These are phyloP conservation scores for Aspergillus incahuasiensis DNA, from an alignment of 495 filamentous ascomycete species.

Conservation along the genomic window DNA sequence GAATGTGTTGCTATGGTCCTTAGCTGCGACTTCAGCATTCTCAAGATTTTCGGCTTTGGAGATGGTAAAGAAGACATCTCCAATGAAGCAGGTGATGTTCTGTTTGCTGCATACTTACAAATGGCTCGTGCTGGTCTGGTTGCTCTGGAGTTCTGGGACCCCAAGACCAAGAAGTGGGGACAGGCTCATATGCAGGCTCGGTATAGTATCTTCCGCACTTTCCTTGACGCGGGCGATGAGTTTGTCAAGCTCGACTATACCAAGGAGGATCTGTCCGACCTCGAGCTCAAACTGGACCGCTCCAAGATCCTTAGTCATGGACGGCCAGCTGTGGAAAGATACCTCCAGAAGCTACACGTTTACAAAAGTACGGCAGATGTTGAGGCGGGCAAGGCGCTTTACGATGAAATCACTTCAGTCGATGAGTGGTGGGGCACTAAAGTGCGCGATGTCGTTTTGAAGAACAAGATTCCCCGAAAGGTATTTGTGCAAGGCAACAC, in stretches of 20 bases:
- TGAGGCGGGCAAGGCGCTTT: slow-evolving; percentile 67
- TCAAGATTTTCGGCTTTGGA: slow-evolving; percentile 89
- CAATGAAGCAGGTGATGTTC: slow-evolving; percentile 73
- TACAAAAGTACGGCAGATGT: slow-evolving; percentile 90
- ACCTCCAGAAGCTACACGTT: slow-evolving; percentile 85
- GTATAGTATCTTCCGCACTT: slow-evolving; percentile 81
- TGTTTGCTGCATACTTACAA: slow-evolving; percentile 78
- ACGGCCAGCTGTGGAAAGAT: slow-evolving; percentile 74
- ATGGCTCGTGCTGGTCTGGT: slow-evolving; percentile 89
- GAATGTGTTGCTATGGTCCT: slow-evolving; percentile 94
- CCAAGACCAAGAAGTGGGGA: slow-evolving; percentile 83
- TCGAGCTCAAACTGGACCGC: slow-evolving; percentile 75
- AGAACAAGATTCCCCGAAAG: slow-evolving; percentile 87
- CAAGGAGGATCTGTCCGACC: slow-evolving; percentile 71
- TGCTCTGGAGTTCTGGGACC: slow-evolving; percentile 86
- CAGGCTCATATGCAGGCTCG: slow-evolving; percentile 94
- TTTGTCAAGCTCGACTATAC: slow-evolving; percentile 77
- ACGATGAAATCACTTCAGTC: slow-evolving; percentile 76
- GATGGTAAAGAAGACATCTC: slow-evolving; percentile 67
- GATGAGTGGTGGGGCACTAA: slow-evolving; percentile 73
- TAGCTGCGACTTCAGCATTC: slow-evolving; percentile 79
- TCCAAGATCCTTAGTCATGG: slow-evolving; percentile 72
- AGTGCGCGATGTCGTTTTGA: slow-evolving; percentile 72
- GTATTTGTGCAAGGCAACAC: slow-evolving; percentile 97
- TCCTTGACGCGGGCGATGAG: slow-evolving; percentile 75